These are phyloP conservation scores for Pythium plurisporium DNA, from an alignment of 352 stramenopile genomes.

Conservation along the genomic window DNA sequence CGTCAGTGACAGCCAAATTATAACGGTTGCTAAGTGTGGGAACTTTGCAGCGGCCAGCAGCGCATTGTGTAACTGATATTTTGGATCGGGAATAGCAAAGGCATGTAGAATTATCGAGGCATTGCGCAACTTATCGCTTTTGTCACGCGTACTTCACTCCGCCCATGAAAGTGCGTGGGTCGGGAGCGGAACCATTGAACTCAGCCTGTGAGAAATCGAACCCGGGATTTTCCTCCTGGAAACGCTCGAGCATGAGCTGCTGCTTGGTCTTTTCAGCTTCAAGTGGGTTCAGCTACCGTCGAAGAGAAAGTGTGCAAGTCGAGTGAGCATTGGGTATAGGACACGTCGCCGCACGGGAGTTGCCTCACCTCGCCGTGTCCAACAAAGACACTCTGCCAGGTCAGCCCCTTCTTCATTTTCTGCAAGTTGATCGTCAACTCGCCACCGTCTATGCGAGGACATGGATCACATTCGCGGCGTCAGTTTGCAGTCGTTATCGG, in stretches of 20 bases:
- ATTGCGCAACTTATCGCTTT: not conserved
- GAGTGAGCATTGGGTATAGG: too few relatives aligned
- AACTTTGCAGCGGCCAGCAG: too few relatives aligned
- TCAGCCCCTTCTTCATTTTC: slow-evolving; percentile 95
- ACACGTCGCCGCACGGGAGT: too few relatives aligned
- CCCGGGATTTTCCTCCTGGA: slow-evolving; percentile 98
- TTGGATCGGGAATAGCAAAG: not conserved
- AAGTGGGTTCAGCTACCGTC: slow-evolving; percentile 81
- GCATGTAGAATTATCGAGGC: not conserved
- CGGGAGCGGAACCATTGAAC: slow-evolving; percentile 95
- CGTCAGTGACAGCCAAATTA: too few relatives aligned
- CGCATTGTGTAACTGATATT: too few relatives aligned
- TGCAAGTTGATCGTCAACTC: slow-evolving; percentile 92
- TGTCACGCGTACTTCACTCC: slow-evolving; percentile 85
- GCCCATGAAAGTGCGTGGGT: slow-evolving; percentile 97
- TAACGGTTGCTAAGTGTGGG: too few relatives aligned
- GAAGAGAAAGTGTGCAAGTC: not conserved
- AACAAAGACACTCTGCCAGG: slow-evolving; percentile 90
- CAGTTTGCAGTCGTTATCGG: not conserved
- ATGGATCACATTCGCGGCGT: not conserved
- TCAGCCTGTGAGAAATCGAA: slow-evolving; percentile 98
- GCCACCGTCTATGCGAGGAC: slow-evolving; percentile 49
- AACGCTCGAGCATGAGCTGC: slow-evolving; percentile 97
- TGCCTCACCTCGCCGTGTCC: slow-evolving; percentile 78
- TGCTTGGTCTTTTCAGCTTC: slow-evolving; percentile 92